A percentile compares a stretch with the other conserved stretches of the same genome.
phyloP scores from a whole-genome alignment of 192 early-diverging fungal species.

The Neocallimastix lanati region DNA sequence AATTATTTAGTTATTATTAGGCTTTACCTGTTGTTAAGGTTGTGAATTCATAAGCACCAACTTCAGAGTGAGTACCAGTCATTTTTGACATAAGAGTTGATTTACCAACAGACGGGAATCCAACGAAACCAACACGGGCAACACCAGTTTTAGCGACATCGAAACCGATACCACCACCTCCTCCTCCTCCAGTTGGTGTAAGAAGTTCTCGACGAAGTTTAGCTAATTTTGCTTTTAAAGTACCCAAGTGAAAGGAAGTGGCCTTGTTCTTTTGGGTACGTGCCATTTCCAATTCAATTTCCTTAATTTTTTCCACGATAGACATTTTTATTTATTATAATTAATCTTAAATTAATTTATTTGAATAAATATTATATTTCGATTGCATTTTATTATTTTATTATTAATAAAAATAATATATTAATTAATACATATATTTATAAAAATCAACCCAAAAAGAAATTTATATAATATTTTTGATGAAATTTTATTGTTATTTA shows the following conservation, averaged over 20 bases:
- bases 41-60: slow-evolving; percentile 90
- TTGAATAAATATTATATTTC: too few relatives aligned
- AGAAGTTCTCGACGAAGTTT: slow-evolving; percentile 89
- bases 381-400: too few relatives aligned
- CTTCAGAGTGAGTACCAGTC: slow-evolving; percentile 90
- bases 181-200: slow-evolving; percentile 62
- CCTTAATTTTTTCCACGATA: slow-evolving; percentile 13
- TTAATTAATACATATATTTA: too few relatives aligned
- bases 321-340: not conserved
- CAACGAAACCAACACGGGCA: slow-evolving; percentile 92
- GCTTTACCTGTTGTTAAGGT: slow-evolving; percentile 63
- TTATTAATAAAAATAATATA: too few relatives aligned
- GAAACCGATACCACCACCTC: slow-evolving; percentile 89
- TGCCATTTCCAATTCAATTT: slow-evolving; percentile 30
- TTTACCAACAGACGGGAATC: slow-evolving; percentile 97
- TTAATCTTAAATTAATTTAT: too few relatives aligned
- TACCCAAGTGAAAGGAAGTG: slow-evolving; percentile 33
- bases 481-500: too few relatives aligned
- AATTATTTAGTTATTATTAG: too few relatives aligned
- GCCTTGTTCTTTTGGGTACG: slow-evolving; percentile 91
- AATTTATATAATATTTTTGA: too few relatives aligned
- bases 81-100: slow-evolving; percentile 93
- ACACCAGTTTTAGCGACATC: slow-evolving; percentile 98
- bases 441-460: too few relatives aligned
- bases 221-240: slow-evolving; percentile 89